Percentiles rank a stretch among this genome's conserved stretches.
Conservation (phyloP, 2,329 filamentous ascomycete genomes). For the Pseudocercospora eumusae region DNA sequence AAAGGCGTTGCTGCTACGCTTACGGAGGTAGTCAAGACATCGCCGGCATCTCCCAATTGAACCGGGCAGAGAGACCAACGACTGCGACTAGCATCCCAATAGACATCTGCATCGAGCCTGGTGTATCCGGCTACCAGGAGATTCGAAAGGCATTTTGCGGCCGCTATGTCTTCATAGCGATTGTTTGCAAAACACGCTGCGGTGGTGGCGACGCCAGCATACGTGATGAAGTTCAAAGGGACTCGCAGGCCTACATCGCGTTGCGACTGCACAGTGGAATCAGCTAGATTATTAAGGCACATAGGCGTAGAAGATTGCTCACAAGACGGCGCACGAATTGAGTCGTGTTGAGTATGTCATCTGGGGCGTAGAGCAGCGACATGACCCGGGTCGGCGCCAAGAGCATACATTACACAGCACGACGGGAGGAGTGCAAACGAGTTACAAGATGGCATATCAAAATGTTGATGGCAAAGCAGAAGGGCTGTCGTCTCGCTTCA, state of each 20-base stretch:
- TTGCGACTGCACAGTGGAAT: conserved; percentile 53
- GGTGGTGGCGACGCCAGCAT: conserved; percentile 58
- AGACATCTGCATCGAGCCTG: conserved; percentile 61
- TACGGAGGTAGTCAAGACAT: conserved; percentile 20
- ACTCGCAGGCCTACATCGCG: conserved; percentile 61
- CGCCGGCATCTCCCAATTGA: conserved; percentile 40
- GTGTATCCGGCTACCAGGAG: conserved; percentile 62
- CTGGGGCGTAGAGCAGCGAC: conserved; percentile 9
- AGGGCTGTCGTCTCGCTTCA: background rate
- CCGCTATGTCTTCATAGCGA: conserved; percentile 55
- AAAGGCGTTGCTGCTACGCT: conserved; percentile 17
- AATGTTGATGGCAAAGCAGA: background rate
- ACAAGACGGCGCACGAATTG: conserved; percentile 33
- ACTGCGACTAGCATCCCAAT: conserved; percentile 59
- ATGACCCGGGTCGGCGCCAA: conserved; percentile 1
- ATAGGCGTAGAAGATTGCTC: conserved; percentile 13
- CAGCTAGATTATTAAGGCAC: background rate
- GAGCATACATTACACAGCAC: background rate
- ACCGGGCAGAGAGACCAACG: conserved; percentile 65
- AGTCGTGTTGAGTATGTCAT: background rate
- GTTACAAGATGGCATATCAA: background rate
- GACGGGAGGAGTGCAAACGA: background rate
- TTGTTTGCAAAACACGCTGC: conserved; percentile 60
- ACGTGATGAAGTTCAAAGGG: conserved; percentile 64
- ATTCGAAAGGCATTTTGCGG: conserved; percentile 62